phyloP scores from a whole-genome alignment of 352 stramenopile genomes.

The Phytophthora citricola region DNA sequence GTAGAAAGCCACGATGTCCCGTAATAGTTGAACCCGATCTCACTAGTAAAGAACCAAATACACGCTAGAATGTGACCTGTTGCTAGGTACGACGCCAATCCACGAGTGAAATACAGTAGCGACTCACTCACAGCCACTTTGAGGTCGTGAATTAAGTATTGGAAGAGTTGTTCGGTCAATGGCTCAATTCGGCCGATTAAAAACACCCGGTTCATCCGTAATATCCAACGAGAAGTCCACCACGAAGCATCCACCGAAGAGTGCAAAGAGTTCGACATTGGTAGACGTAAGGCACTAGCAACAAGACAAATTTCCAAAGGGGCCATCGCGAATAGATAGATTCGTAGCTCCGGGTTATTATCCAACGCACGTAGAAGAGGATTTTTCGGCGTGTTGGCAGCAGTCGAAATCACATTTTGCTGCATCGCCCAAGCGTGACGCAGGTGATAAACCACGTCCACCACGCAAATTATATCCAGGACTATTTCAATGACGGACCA shows the following conservation, averaged over 20 bases:
- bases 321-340: slow-evolving; percentile 47
- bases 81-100: slow-evolving; percentile 50
- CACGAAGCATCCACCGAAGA: slow-evolving; percentile 11
- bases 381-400: neutral
- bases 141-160: slow-evolving; percentile 66
- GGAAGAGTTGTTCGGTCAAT: slow-evolving; percentile 58
- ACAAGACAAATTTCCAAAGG: slow-evolving; percentile 53
- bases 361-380: neutral
- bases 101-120: slow-evolving; percentile 50
- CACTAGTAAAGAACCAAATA: slow-evolving; percentile 59
- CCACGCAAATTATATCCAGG: slow-evolving; percentile 50
- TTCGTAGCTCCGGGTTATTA: slow-evolving; percentile 37
- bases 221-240: slow-evolving; percentile 53
- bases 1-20: slow-evolving; percentile 48
- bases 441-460: slow-evolving; percentile 49
- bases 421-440: slow-evolving; percentile 28
- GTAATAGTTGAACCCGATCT: slow-evolving; percentile 51
- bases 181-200: slow-evolving; percentile 45
- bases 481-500: slow-evolving; percentile 61
- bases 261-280: slow-evolving; percentile 7
- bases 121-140: slow-evolving; percentile 55
- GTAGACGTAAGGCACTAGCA: slow-evolving; percentile 22
- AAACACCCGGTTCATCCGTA: slow-evolving; percentile 69
- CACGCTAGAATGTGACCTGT: slow-evolving; percentile 73
- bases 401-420: slow-evolving; percentile 5